Evolutionary conservation across 2,329 filamentous ascomycete species (phyloP), one percentile per base, ranked within the genome.

Genomic region (Thielaviopsis ethacetica): DNA sequence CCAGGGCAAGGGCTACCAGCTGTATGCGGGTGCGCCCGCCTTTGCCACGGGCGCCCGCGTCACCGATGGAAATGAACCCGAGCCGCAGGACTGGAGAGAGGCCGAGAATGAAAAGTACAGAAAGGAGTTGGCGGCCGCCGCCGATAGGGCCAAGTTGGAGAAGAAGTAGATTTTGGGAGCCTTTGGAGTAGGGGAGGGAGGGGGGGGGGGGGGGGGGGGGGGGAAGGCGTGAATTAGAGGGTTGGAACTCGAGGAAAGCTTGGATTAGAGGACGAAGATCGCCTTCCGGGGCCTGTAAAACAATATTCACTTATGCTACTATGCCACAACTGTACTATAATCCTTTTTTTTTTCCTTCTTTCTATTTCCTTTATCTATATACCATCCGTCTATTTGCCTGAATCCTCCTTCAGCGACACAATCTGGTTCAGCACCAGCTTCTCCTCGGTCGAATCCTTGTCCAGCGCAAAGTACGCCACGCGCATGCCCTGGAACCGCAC

Each of bases 401-500:
- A 74, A 67, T 94, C 88, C 71, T 95, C 91, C 75, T 95, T 95
- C 67, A 96, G 71, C 54, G 86, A 88, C 22, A 97, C 91, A 66
- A 97, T 96, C 56, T 89, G 80, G 73, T 97, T 97, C 30, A 97
- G 73, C 54, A 97, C 81, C 63, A 95, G 76, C 70, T 85, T 88
- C n/a, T 88, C 86, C 34, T 82, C 80, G 0, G 82, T 86, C 61
- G 83, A 87, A 66, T 95, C 89, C 55, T 79, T 81, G 68, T 96
- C 91, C 69, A 94, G 76, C 62, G 79, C 77, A 72, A 93, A 93
- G 69, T 94, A 95, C 10, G 85, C 91, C 52, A 91, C 86, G 26
- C 91, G 80, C 77, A 95, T 83, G 2, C 83, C 91, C 76, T 97
- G 91, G 78, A 97, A 97, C 54, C 91, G 78, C 6, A 96, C 85